Percentiles rank a stretch among this genome's conserved stretches.
Evolutionary conservation across 257 asterid species (phyloP).

Genomic region (Solanum paucissectum): DNA sequence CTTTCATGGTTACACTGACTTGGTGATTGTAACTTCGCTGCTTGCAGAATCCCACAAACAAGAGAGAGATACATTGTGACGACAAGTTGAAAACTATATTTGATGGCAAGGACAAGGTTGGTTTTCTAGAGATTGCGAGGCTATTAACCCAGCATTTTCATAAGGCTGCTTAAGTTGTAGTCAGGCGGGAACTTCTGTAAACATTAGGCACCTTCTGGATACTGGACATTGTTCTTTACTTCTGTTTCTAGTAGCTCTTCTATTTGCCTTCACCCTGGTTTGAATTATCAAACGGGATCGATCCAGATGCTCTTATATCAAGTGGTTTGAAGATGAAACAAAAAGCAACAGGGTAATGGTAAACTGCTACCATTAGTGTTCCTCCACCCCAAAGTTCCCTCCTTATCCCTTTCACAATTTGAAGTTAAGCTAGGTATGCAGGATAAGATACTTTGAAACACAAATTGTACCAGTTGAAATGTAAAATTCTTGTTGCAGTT

Average conservation of each 20-base stretch:
- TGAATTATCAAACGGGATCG: neutral
- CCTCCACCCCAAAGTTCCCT: neutral
- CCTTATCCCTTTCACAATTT: neutral
- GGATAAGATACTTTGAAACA: neutral
- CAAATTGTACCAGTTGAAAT: neutral
- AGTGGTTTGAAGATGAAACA: neutral
- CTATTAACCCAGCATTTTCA: conserved; percentile 43
- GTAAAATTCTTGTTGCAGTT: neutral
- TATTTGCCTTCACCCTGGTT: neutral
- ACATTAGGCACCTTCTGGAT: neutral
- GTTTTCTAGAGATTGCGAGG: conserved; percentile 39
- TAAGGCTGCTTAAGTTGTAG: conserved; percentile 15
- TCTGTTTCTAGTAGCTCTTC: neutral
- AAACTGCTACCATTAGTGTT: neutral
- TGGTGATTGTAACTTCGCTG: neutral
- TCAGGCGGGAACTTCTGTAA: neutral
- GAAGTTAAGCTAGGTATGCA: neutral
- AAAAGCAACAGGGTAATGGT: neutral
- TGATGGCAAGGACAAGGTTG: conserved; percentile 46
- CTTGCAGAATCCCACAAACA: conserved; percentile 50
- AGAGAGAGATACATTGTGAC: conserved; percentile 49
- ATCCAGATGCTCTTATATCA: neutral
- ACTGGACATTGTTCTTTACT: neutral
- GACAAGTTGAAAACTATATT: conserved; percentile 50
- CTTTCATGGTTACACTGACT: neutral